phyloP scores from a whole-genome alignment of 495 filamentous ascomycete species.

The Durotheca rogersii region DNA sequence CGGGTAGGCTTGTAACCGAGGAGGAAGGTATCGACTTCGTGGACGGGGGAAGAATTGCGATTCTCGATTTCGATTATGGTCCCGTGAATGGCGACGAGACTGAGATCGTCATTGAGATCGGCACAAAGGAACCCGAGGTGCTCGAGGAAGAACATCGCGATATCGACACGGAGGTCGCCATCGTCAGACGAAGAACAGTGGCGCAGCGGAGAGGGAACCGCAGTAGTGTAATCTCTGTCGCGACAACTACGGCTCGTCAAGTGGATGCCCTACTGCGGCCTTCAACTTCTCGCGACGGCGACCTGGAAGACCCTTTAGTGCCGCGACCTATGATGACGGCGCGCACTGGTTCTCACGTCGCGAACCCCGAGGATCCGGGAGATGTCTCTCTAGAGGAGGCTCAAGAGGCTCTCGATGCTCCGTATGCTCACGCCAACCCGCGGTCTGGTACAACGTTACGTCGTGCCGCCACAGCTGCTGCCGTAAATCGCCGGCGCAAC shows the following conservation, averaged over 20 bases:
- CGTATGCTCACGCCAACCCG: constrained; percentile 77
- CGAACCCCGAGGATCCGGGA: constrained; percentile 19
- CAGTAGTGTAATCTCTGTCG: constrained; percentile 38
- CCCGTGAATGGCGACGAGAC: constrained; percentile 53
- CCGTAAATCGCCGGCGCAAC: constrained; percentile 64
- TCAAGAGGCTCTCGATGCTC: constrained; percentile 61
- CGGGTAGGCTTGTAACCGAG: constrained; percentile 57
- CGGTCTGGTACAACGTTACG: constrained; percentile 73
- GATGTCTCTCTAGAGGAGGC: constrained; percentile 48
- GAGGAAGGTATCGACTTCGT: constrained; percentile 73
- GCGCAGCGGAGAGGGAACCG: constrained; percentile 52
- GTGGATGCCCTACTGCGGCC: constrained; percentile 48
- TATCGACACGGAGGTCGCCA: constrained; percentile 77
- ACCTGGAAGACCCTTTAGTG: constrained; percentile 45
- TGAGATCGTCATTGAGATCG: constrained; percentile 72
- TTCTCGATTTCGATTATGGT: constrained; percentile 73
- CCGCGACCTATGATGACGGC: constrained; percentile 43
- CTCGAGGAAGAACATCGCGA: constrained; percentile 75
- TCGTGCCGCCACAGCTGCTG: constrained; percentile 76
- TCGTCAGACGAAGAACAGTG: constrained; percentile 73
- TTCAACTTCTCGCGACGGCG: constrained; percentile 39
- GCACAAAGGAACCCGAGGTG: constrained; percentile 64
- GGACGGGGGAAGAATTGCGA: constrained; percentile 76
- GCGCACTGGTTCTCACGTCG: constrained; percentile 6
- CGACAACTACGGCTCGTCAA: constrained; percentile 39